A percentile compares a stretch with the other conserved stretches of the same genome.
phyloP scores from a whole-genome alignment of 805 yeast species.

The Pichia paraexigua region DNA sequence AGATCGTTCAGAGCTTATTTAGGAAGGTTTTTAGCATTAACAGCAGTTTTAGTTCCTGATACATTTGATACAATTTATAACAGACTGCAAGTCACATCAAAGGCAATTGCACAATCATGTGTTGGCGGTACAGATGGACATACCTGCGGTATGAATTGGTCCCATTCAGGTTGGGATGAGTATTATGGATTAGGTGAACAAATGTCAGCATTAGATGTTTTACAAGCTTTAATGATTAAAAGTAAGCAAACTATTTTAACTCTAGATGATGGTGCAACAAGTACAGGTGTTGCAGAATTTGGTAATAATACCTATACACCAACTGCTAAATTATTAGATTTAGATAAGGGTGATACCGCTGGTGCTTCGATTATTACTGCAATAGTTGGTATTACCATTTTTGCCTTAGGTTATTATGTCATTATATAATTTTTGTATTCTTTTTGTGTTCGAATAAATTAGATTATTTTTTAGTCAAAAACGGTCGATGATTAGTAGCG shows the following conservation, averaged over 20 bases:
- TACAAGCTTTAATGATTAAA: slow-evolving; percentile 40
- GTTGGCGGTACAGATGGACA: slow-evolving; percentile 67
- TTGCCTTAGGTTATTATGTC: slow-evolving; percentile 20
- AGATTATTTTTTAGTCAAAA: not conserved
- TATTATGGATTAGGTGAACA: slow-evolving; percentile 73
- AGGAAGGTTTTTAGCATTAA: slow-evolving; percentile 63
- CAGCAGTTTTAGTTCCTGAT: slow-evolving; percentile 64
- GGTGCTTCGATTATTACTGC: slow-evolving; percentile 67
- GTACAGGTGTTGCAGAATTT: slow-evolving; percentile 53
- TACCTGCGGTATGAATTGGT: slow-evolving; percentile 73
- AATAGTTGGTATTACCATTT: slow-evolving; percentile 35
- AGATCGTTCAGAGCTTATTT: slow-evolving; percentile 86
- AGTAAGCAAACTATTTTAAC: slow-evolving; percentile 48
- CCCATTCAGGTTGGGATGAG: slow-evolving; percentile 51
- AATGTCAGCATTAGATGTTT: slow-evolving; percentile 62
- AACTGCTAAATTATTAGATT: slow-evolving; percentile 32
- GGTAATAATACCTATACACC: slow-evolving; percentile 43
- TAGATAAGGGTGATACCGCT: slow-evolving; percentile 44
- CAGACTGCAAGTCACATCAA: slow-evolving; percentile 43
- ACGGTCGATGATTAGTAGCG: not conserved
- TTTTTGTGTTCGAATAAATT: not conserved
- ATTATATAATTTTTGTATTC: not conserved
- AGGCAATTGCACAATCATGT: slow-evolving; percentile 64
- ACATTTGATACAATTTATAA: slow-evolving; percentile 31
- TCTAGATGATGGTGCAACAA: slow-evolving; percentile 22